These are phyloP conservation scores for Euphorbia corollata DNA, from an alignment of 441 rosid genomes.

Conservation along the genomic window DNA sequence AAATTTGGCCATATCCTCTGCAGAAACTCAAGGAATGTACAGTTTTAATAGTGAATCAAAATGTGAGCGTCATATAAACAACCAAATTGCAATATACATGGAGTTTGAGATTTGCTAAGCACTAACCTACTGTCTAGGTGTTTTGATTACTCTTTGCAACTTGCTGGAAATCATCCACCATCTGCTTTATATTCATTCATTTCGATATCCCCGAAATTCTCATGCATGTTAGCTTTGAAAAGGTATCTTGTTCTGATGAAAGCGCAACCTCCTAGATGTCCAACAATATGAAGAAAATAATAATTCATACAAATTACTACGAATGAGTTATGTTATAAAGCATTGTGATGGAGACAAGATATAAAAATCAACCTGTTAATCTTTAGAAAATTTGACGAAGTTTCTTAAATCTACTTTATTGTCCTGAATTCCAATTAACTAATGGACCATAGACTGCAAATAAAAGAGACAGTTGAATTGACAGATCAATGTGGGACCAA, in stretches of 20 bases:
- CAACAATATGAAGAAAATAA: constrained; percentile 16
- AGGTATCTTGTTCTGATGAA: constrained; percentile 87
- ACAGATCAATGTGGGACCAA: constrained; percentile 15
- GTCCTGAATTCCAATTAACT: constrained; percentile 82
- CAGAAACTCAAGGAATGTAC: constrained; percentile 30
- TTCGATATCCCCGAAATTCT: constrained; percentile 95
- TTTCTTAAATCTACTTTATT: constrained; percentile 82
- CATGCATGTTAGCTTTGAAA: constrained; percentile 80
- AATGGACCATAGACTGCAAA: constrained; percentile 88
- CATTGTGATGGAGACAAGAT: neutral
- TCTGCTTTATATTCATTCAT: constrained; percentile 69
- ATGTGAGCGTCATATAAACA: neutral
- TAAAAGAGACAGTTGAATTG: constrained; percentile 19
- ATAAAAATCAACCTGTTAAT: constrained; percentile 58
- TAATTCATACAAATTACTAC: constrained; percentile 3
- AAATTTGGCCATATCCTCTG: constrained; percentile 98
- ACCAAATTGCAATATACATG: constrained; percentile 8
- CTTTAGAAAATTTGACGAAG: constrained; percentile 57
- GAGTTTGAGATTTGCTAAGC: constrained; percentile 17
- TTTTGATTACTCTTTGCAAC: constrained; percentile 84
- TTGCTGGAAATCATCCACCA: constrained; percentile 98
- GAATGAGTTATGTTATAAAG: constrained; percentile 3
- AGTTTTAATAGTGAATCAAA: neutral
- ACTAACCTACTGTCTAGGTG: constrained; percentile 83
- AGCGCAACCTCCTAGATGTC: constrained; percentile 75